Evolutionary conservation across 2,329 filamentous ascomycete genomes (phyloP).

Genomic region (Colletotrichum cereale): DNA sequence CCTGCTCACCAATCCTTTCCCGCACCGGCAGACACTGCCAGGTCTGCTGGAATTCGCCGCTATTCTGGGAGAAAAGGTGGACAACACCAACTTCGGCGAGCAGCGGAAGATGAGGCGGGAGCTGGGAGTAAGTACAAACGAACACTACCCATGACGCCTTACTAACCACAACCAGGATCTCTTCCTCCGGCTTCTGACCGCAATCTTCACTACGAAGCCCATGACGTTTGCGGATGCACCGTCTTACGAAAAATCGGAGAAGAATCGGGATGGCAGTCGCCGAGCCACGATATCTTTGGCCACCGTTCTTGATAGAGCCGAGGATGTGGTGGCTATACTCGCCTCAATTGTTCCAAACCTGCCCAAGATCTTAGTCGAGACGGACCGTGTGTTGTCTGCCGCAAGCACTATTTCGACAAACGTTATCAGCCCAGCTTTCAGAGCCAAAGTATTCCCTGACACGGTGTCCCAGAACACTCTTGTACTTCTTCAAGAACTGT

Average conservation of each 20-base stretch:
- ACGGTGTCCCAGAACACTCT: slow-evolving; percentile 81
- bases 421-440: slow-evolving; percentile 84
- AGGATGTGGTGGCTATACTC: slow-evolving; percentile 85
- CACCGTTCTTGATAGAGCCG: slow-evolving; percentile 64
- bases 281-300: slow-evolving; percentile 48
- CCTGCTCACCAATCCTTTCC: slow-evolving; percentile 91
- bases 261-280: slow-evolving; percentile 52
- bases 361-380: slow-evolving; percentile 84
- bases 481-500: slow-evolving; percentile 80
- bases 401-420: slow-evolving; percentile 85
- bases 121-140: slow-evolving; percentile 74
- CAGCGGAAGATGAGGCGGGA: slow-evolving; percentile 92
- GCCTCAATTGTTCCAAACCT: slow-evolving; percentile 84
- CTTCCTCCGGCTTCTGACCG: slow-evolving; percentile 87
- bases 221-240: slow-evolving; percentile 73
- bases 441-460: slow-evolving; percentile 87
- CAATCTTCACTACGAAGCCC: slow-evolving; percentile 92
- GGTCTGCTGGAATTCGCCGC: slow-evolving; percentile 89
- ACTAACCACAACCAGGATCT: slow-evolving; percentile 74
- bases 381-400: slow-evolving; percentile 84
- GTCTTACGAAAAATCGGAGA: slow-evolving; percentile 55
- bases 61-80: slow-evolving; percentile 92
- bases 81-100: slow-evolving; percentile 98
- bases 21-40: slow-evolving; percentile 90
- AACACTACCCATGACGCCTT: background rate